Evolutionary conservation across 2,329 filamentous ascomycete genomes (phyloP), one percentile per base, ranked within the genome.

Genomic region (Cadophora luteo-olivacea): DNA sequence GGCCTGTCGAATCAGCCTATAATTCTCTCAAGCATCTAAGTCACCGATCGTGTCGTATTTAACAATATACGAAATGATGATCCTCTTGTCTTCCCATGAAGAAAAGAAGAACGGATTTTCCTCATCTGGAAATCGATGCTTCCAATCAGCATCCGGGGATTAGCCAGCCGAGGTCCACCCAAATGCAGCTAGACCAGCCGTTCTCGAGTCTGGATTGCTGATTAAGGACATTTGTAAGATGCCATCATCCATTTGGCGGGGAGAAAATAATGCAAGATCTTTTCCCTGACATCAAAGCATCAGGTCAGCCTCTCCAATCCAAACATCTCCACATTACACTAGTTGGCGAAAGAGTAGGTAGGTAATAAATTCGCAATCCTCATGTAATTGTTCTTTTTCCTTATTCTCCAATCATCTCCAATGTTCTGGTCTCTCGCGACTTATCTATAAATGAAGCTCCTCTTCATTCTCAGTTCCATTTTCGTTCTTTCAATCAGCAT

Each of bases 371-470:
- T 69, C 69, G 51, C 71, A 74, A 73, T 72, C 51, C 60, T 66
- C 64, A 69, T 58, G 70, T 72, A 71, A 70, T 41, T 49, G 32
- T 64, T 66, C 32, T 22, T 64, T 38, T 54, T 54, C 33, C 52
- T 61, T 33, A 66, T 72, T 74, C 73, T 74, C 67, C 65, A 69
- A 72, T 68, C 64, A n/a, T 74, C 73, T 75, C 69, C 66, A 67
- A 66, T 58, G 65, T 72, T 76, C 75, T 72, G 65, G 70, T 57
- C 25, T 14, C 29, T 68, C 60, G 62, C 33, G 33, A 9, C 66
- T 70, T 61, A 49, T 72, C 69, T 76, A 76, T 78, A 76, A 73
- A 78, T 78, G 76, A 78, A 78, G 73, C 74, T 76, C 72, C 67
- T 77, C 70, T 68, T 77, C 68, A 64, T 77, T 62, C 36, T 73